Conservation (phyloP, 2,329 filamentous ascomycete species). For the Colletotrichum tamarilloi region DNA sequence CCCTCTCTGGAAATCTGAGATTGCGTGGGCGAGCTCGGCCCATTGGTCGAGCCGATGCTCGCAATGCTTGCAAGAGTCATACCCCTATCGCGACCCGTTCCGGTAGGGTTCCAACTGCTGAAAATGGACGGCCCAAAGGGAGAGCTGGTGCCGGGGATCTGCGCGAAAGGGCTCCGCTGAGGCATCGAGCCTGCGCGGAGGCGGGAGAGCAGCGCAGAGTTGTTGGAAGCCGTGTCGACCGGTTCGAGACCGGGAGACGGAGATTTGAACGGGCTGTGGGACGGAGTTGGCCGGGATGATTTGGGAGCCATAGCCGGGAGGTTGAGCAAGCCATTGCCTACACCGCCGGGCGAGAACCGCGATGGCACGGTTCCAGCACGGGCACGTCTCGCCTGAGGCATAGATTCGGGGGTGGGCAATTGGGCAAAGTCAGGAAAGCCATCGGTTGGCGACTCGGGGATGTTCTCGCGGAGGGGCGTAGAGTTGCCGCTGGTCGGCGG, state of each 20-base stretch:
- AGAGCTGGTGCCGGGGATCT: conserved; percentile 60
- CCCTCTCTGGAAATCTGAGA: conserved; percentile 90
- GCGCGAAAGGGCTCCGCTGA: conserved; percentile 79
- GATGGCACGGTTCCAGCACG: conserved; percentile 97
- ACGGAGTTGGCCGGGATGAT: conserved; percentile 85
- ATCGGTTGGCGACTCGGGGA: conserved; percentile 95
- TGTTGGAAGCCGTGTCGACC: conserved; percentile 59
- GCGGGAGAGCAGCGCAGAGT: conserved; percentile 82
- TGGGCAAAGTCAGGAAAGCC: conserved; percentile 92
- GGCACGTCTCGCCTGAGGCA: conserved; percentile 80
- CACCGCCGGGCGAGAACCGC: conserved; percentile 83
- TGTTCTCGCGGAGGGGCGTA: conserved; percentile 95
- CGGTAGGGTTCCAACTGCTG: conserved; percentile 76
- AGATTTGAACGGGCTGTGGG: conserved; percentile 87
- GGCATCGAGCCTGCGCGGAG: conserved; percentile 95
- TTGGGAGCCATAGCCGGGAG: conserved; percentile 74
- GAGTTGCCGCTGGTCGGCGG: conserved; percentile 97
- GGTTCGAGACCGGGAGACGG: conserved; percentile 66
- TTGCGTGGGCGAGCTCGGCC: conserved; percentile 86
- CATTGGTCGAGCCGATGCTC: conserved; percentile 86
- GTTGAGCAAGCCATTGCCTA: conserved; percentile 68
- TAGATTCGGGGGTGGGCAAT: conserved; percentile 72
- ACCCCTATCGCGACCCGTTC: conserved; percentile 79
- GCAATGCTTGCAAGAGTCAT: conserved; percentile 85
- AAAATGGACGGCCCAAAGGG: conserved; percentile 94